Conservation (phyloP, 257 asterid species). For the Craterostigma plantagineum region DNA sequence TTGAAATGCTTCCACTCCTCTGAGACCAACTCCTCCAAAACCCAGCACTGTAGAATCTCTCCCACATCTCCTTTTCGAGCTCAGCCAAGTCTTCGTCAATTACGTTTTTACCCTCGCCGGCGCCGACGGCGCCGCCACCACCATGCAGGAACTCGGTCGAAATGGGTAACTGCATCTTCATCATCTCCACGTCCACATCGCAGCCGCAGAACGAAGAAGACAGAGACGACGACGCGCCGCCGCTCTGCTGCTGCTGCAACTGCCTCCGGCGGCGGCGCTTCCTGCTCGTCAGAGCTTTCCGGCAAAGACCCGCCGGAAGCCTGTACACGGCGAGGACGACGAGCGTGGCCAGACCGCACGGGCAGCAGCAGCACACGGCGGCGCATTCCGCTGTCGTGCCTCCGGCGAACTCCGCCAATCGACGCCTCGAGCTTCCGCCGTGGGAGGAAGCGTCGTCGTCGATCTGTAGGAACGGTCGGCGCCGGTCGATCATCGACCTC, state of each 20-base stretch:
- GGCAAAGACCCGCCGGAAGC: conserved; percentile 36
- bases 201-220: conserved; percentile 3
- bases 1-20: conserved; percentile 10
- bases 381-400: conserved; percentile 27
- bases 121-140: too few relatives aligned
- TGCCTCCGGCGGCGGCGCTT: conserved; percentile 9
- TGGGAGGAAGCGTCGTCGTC: not conserved
- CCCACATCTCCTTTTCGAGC: conserved; percentile 48
- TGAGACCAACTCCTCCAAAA: conserved; percentile 44
- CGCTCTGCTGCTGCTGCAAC: conserved; percentile 10
- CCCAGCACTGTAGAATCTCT: conserved; percentile 32
- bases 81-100: conserved; percentile 13
- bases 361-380: conserved; percentile 51
- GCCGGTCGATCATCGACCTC: not conserved
- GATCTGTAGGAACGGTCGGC: conserved; percentile 1
- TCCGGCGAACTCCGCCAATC: conserved; percentile 3
- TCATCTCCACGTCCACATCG: conserved; percentile 5
- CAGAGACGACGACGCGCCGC: conserved; percentile 1
- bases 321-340: conserved; percentile 29
- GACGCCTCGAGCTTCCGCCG: not conserved
- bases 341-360: conserved; percentile 28
- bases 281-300: conserved; percentile 17
- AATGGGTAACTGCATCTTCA: too few relatives aligned
- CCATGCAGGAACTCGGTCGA: too few relatives aligned
- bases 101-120: too few relatives aligned